These are phyloP conservation scores for Eucalyptus erythrocorys DNA, from an alignment of 345 rosid species.

Conservation along the genomic window DNA sequence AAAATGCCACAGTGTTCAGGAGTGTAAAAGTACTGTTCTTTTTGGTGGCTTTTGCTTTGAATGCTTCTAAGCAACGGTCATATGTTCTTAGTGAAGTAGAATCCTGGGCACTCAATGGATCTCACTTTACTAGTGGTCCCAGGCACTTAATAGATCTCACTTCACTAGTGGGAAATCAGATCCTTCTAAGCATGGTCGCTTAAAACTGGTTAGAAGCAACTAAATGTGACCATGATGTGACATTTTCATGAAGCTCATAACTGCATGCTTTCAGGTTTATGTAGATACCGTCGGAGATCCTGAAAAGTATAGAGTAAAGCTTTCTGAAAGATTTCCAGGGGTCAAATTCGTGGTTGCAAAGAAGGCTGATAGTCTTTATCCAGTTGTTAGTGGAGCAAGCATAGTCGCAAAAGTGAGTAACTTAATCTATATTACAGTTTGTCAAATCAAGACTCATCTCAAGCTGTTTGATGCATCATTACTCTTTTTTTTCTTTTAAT, in stretches of 20 bases:
- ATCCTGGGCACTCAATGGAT: neutral
- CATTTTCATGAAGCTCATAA: neutral
- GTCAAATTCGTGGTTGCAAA: conserved; percentile 84
- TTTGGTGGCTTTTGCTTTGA: neutral
- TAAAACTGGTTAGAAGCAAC: neutral
- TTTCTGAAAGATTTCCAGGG: conserved; percentile 70
- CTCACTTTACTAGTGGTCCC: neutral
- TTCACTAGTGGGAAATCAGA: neutral
- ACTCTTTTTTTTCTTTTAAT: neutral
- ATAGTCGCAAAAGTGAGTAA: conserved; percentile 87
- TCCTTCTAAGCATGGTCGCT: neutral
- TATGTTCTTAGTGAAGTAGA: neutral
- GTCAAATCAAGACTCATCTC: neutral
- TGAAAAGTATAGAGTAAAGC: conserved; percentile 70
- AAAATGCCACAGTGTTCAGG: neutral
- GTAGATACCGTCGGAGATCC: conserved; percentile 92
- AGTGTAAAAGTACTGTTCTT: neutral
- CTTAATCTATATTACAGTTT: neutral
- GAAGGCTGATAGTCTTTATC: conserved; percentile 96
- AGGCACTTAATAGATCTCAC: neutral
- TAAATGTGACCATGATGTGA: neutral
- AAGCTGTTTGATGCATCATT: neutral
- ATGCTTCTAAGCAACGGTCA: neutral
- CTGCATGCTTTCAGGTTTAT: conserved; percentile 44
- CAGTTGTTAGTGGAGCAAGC: conserved; percentile 95